Conservation (phyloP, 306 rosid species). For the Cucumis cinereus region DNA sequence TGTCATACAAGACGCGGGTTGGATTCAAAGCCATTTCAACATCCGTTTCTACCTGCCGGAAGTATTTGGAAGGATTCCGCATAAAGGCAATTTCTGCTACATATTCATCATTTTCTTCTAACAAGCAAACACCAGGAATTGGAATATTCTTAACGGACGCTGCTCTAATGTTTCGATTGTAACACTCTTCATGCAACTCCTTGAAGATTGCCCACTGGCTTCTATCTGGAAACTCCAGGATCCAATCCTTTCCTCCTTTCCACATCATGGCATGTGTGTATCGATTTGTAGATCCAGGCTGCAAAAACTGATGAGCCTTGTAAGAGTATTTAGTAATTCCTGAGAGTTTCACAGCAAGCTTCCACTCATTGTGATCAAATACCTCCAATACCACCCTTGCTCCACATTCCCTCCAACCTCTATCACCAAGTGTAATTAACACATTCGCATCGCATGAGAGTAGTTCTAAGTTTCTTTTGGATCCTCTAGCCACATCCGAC, state of each 20-base stretch:
- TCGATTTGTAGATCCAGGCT: conserved; percentile 94
- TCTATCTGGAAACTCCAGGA: conserved; percentile 81
- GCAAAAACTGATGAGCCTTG: conserved; percentile 94
- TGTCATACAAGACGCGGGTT: conserved; percentile 60
- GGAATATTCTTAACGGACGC: conserved; percentile 86
- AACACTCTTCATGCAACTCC: conserved; percentile 94
- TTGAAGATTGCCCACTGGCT: conserved; percentile 90
- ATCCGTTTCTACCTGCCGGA: conserved; percentile 66
- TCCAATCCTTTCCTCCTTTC: conserved; percentile 98
- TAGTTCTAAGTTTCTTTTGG: conserved; percentile 50
- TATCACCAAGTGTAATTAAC: conserved; percentile 54
- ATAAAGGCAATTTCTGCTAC: conserved; percentile 38
- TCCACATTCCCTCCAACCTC: conserved; percentile 90
- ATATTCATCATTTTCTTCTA: conserved; percentile 61
- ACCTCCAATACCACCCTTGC: conserved; percentile 58
- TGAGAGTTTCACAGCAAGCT: conserved; percentile 65
- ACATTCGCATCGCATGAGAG: conserved; percentile 70
- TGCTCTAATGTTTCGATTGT: conserved; percentile 79
- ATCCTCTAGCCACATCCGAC: conserved; percentile 41
- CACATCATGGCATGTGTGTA: conserved; percentile 97
- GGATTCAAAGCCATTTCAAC: conserved; percentile 87
- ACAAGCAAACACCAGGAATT: conserved; percentile 76
- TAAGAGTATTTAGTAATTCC: conserved; percentile 68
- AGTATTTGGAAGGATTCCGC: conserved; percentile 56
- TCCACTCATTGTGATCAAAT: conserved; percentile 84